Conservation (phyloP, 352 stramenopile species). For the Phytophthora citricola region DNA sequence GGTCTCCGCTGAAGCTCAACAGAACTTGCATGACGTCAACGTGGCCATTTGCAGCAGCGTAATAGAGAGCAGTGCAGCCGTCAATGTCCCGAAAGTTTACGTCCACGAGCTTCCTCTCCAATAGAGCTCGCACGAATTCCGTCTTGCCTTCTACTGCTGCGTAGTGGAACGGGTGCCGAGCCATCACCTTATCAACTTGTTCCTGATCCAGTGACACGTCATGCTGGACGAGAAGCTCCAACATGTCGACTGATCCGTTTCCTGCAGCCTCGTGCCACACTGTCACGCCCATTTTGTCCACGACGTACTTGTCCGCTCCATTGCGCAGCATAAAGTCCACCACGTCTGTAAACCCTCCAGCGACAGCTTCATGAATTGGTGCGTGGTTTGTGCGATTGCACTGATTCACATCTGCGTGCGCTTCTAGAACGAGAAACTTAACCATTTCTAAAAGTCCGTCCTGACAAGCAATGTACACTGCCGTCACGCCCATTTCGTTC, state of each 20-base stretch:
- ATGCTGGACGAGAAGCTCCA: conserved; percentile 66
- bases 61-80: conserved; percentile 75
- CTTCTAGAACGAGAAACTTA: conserved; percentile 48
- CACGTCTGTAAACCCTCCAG: conserved; percentile 52
- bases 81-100: conserved; percentile 73
- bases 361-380: conserved; percentile 73
- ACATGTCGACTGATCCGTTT: conserved; percentile 58
- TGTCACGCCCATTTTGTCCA: conserved; percentile 83
- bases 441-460: conserved; percentile 60
- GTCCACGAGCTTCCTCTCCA: conserved; percentile 63
- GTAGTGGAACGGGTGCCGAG: conserved; percentile 85
- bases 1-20: conserved; percentile 51
- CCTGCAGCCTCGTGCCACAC: conserved; percentile 84
- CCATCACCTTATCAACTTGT: conserved; percentile 80
- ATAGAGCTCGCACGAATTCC: conserved; percentile 60
- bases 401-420: conserved; percentile 60
- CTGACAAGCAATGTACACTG: conserved; percentile 71
- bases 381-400: conserved; percentile 70
- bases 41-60: conserved; percentile 75
- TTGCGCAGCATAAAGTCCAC: conserved; percentile 60
- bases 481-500: conserved; percentile 84
- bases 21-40: conserved; percentile 56
- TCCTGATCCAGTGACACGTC: conserved; percentile 54
- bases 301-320: conserved; percentile 67
- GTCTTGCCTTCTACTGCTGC: conserved; percentile 74